Base-by-base conservation (phyloP, 805 yeast genomes). In the Candida maltosa region DNA sequence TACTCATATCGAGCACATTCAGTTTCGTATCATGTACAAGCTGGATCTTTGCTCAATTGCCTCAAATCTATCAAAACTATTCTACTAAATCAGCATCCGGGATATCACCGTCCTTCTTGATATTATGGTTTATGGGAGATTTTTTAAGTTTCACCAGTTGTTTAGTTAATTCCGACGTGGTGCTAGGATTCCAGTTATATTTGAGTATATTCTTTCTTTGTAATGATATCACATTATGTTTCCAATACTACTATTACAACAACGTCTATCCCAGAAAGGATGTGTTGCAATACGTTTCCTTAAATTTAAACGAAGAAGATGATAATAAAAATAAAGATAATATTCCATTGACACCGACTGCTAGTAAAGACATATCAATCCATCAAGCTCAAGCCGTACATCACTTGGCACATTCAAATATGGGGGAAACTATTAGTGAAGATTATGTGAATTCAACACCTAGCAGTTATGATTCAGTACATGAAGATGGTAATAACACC, bases 11-110 rank as follows among this genome's bases (percentile, higher is more conserved):
- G 5, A 56, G 54, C 40, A 42, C 54, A 25, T 58, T 65, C 37
- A 65, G 72, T 34, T 49, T 54, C 21, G 34, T 64, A 12, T 77
- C 83, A 3, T 58, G 78, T 25, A 55, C 60, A 5, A 69, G 80
- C 39, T 83, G 91, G 89, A 62, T 81, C 23, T 78, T 81, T 53
- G 89, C 89, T 3, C 89, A 82, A 54, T 49, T 78, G 12, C 89
- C 89, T 1, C 91, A 83, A 50, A 79, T 82, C 9, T 56, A 70
- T 38, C 65, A 72, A 46, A 83, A 82, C 51, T 78, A 78, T 52
- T 55, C 60, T 10, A 65, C 65, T 46, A 73, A 78, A 42, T 73
- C 84, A 2, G 84, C 84, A 4, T 85, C 76, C 14, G 89, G 89
- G 3, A 65, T 83, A 16, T 77, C 86, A 9, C 65, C 75, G 21